Evolutionary conservation across 768 basidiomycete species (phyloP).

Genomic region (Chalciporus piperatus): DNA sequence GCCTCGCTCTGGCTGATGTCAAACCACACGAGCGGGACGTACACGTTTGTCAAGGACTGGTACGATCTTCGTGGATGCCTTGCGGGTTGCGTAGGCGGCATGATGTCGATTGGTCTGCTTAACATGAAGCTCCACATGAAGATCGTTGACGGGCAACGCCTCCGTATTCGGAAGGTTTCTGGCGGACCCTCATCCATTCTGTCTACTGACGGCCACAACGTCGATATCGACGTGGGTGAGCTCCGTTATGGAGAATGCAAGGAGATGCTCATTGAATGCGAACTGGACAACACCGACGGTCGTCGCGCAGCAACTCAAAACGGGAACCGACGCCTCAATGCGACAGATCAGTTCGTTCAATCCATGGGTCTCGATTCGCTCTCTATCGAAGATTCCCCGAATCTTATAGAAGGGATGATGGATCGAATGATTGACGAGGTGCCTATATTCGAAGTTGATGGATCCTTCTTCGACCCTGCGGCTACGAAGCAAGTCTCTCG

Average conservation of each 20-base stretch:
- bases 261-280: slow-evolving; percentile 93
- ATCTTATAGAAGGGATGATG: slow-evolving; percentile 90
- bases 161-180: slow-evolving; percentile 92
- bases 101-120: slow-evolving; percentile 92
- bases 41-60: slow-evolving; percentile 98
- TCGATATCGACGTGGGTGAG: slow-evolving; percentile 94
- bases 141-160: slow-evolving; percentile 85
- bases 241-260: slow-evolving; percentile 94
- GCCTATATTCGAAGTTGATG: slow-evolving; percentile 94
- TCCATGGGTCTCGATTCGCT: slow-evolving; percentile 79
- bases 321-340: slow-evolving; percentile 50
- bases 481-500: slow-evolving; percentile 81
- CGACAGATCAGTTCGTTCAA: slow-evolving; percentile 87
- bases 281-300: slow-evolving; percentile 75
- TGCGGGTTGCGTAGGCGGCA: slow-evolving; percentile 92
- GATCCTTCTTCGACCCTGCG: slow-evolving; percentile 90
- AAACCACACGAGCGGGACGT: slow-evolving; percentile 95
- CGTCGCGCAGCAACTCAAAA: slow-evolving; percentile 17
- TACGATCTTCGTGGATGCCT: slow-evolving; percentile 91
- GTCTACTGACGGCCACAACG: slow-evolving; percentile 88
- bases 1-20: slow-evolving; percentile 99
- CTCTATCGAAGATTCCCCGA: slow-evolving; percentile 62
- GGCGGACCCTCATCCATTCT: slow-evolving; percentile 87
- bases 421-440: slow-evolving; percentile 97
- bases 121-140: slow-evolving; percentile 96